Evolutionary conservation across 2,329 filamentous ascomycete species (phyloP), one percentile per base, ranked within the genome.

Genomic region (Nemania sp.): DNA sequence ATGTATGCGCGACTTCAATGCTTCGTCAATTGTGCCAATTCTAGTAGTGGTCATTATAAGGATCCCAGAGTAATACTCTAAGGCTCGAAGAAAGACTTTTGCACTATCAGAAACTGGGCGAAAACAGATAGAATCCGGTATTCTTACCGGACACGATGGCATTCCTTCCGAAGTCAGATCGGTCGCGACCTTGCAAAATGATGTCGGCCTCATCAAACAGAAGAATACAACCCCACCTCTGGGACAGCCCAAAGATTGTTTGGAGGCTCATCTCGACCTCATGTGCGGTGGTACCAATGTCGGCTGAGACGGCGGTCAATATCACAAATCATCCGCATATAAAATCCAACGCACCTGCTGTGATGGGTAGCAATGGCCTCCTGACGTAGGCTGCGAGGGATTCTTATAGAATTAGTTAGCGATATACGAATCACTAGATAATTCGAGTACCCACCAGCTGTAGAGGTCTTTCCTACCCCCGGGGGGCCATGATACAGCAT

Each of bases 221-320:
- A 5, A 63, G 52, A 11, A 63, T 41, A 22, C 60, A 63, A 10
- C 29, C 52, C 60, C 60, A 63, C 49, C 43, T 49, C 10, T 63
- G 60, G 13, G 59, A 35, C 18, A 43, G 22, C 20, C 22, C 47
- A 22, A 61, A 61, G 32, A 51, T 47, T 27, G 7, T 51, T 15
- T 61, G 43, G 26, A 61, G 47, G 22, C 47, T 52, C 6, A 7
- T 54, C 26, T 62, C 59, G 3, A 59, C 47, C 20, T 60, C 51
- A 15, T 56, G 15, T 20, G 56, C 22, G 15, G 52, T 24, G 13
- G 35, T 27, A 5, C 51, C 54, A 47, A 60, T 49, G 15, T 35
- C 51, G 10, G 47, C 55, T 52, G 6, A 52, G 18, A n/a, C 0
- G 22, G 27, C 4, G 45, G 6, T 49, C 18, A 49, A n/a, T 11